These are phyloP conservation scores for Raddia guianensis DNA, from an alignment of 176 grass and related monocot genomes.

Conservation along the genomic window DNA sequence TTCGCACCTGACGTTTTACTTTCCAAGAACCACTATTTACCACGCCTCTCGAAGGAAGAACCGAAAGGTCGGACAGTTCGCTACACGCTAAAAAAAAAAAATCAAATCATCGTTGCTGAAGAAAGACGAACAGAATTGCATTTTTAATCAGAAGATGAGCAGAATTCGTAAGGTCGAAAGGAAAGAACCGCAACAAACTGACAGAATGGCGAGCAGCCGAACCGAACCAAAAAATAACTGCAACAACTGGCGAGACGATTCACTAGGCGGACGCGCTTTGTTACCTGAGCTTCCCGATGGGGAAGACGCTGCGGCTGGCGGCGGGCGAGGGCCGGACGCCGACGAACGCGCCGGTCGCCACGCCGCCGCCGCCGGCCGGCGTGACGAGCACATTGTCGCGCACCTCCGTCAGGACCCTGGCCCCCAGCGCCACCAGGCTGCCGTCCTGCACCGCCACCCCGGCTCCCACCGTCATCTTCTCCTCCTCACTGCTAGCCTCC, in stretches of 20 bases:
- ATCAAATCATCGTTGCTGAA: background rate
- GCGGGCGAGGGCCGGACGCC: conserved; percentile 54
- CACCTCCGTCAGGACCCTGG: conserved; percentile 59
- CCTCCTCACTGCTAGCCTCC: background rate
- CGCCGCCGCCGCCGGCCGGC: conserved; percentile 49
- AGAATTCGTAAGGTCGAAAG: too few relatives aligned
- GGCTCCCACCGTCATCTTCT: conserved; percentile 73
- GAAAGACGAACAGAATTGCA: background rate
- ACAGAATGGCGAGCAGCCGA: background rate
- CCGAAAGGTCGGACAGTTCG: background rate
- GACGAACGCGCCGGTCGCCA: conserved; percentile 66
- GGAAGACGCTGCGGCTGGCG: conserved; percentile 68
- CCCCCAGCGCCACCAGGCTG: conserved; percentile 57
- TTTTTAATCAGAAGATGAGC: too few relatives aligned
- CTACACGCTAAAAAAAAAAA: background rate
- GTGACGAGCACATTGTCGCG: conserved; percentile 61
- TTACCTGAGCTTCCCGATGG: conserved; percentile 73
- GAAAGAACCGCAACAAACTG: too few relatives aligned
- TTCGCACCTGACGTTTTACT: background rate
- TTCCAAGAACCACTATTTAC: background rate
- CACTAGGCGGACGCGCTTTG: too few relatives aligned
- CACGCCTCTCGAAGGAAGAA: background rate
- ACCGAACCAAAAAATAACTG: background rate
- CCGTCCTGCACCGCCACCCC: conserved; percentile 66
- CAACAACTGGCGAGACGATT: background rate